These are phyloP conservation scores for Lyophyllum decastes DNA, from an alignment of 768 basidiomycete species.

Conservation along the genomic window DNA sequence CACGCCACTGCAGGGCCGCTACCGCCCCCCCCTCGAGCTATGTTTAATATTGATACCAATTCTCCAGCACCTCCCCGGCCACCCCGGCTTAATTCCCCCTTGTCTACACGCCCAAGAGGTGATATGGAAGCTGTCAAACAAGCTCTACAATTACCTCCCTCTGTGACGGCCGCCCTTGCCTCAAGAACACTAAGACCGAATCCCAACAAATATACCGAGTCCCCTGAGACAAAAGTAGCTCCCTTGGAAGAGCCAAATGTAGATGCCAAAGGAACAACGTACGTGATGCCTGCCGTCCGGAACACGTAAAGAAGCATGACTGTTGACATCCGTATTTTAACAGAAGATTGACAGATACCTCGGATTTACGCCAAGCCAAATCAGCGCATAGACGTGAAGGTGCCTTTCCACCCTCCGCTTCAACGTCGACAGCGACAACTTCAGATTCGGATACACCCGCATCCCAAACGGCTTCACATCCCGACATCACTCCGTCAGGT, in stretches of 20 bases:
- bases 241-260: constrained; percentile 1
- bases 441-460: constrained; percentile 10
- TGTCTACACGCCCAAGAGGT: constrained; percentile 38
- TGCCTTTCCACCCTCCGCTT: constrained; percentile 55
- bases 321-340: constrained; percentile 10
- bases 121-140: constrained; percentile 63
- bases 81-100: constrained; percentile 61
- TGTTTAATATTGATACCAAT: constrained; percentile 45
- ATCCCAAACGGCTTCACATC: constrained; percentile 10
- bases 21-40: constrained; percentile 66
- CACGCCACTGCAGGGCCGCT: constrained; percentile 76
- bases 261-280: constrained; percentile 12
- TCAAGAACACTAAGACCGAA: constrained; percentile 15
- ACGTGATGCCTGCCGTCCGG: constrained; percentile 9
- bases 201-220: constrained; percentile 4
- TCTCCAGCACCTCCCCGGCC: constrained; percentile 60
- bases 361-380: constrained; percentile 21
- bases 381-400: constrained; percentile 58
- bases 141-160: constrained; percentile 57
- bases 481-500: neutral
- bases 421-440: constrained; percentile 19
- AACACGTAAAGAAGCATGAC: neutral
- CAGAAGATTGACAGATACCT: constrained; percentile 13
- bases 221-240: constrained; percentile 2
- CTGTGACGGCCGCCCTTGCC: constrained; percentile 50